Evolutionary conservation across 805 yeast genomes (phyloP).

Genomic region (Teunomyces gatunensis): DNA sequence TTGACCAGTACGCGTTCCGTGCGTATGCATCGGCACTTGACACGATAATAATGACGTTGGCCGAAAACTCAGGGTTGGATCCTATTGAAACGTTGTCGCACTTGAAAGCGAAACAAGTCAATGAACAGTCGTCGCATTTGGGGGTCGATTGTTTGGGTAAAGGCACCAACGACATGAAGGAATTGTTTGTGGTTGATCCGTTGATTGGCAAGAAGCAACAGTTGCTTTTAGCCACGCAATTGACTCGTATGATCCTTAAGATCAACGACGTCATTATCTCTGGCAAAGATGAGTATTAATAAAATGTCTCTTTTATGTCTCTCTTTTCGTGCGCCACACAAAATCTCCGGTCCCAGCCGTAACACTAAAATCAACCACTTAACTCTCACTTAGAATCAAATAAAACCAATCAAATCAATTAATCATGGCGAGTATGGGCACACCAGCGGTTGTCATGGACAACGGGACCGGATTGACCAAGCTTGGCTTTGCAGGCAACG

Average conservation of each 20-base stretch:
- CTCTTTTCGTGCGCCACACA: conserved; percentile 3
- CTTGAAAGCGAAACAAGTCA: conserved; percentile 81
- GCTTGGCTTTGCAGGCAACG: conserved; percentile 97
- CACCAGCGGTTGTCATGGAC: conserved; percentile 97
- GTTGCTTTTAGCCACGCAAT: conserved; percentile 89
- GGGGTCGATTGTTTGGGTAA: conserved; percentile 95
- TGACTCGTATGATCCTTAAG: conserved; percentile 95
- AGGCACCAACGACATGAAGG: conserved; percentile 90
- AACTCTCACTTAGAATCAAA: not conserved
- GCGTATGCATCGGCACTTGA: conserved; percentile 92
- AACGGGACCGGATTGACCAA: conserved; percentile 98
- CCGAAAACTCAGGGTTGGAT: conserved; percentile 94
- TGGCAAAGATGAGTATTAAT: conserved; percentile 71
- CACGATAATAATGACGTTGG: conserved; percentile 87
- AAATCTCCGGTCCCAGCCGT: not conserved
- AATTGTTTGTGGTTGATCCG: conserved; percentile 93
- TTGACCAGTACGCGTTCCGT: conserved; percentile 96
- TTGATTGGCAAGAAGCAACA: conserved; percentile 97
- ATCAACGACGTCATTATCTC: conserved; percentile 94
- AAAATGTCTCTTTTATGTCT: not conserved
- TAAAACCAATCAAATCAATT: too few species aligned
- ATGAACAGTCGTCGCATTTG: conserved; percentile 62
- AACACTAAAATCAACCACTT: not conserved
- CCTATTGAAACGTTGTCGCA: conserved; percentile 87
- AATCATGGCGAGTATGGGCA: conserved; percentile 60